phyloP scores from a whole-genome alignment of 371 early-diverging fungal species.

The Mortierella sp. region DNA sequence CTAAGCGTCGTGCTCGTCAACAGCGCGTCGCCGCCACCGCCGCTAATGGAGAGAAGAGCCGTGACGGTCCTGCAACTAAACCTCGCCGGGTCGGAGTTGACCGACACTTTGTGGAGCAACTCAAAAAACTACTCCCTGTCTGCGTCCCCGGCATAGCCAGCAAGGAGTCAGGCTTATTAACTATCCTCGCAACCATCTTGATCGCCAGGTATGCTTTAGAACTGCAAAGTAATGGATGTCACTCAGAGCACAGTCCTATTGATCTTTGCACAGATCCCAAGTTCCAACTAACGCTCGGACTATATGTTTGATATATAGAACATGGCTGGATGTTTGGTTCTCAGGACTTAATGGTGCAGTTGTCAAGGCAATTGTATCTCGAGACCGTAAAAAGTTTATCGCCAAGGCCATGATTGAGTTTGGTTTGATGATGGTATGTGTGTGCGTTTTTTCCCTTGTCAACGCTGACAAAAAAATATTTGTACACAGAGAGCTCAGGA shows the following conservation, averaged over 20 bases:
- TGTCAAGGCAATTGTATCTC: constrained; percentile 80
- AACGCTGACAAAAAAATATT: not conserved
- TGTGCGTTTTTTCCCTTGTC: not conserved
- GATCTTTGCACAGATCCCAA: not conserved
- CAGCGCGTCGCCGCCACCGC: constrained; percentile 27
- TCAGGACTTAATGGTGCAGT: constrained; percentile 81
- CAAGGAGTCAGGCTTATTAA: constrained; percentile 76
- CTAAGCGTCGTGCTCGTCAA: constrained; percentile 41
- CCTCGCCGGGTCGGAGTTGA: constrained; percentile 71
- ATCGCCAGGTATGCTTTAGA: constrained; percentile 60
- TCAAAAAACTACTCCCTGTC: constrained; percentile 80
- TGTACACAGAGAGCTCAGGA: not conserved
- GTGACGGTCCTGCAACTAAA: constrained; percentile 26
- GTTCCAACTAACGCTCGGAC: not conserved
- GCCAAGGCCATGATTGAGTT: constrained; percentile 74
- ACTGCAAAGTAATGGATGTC: not conserved
- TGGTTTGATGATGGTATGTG: constrained; percentile 79
- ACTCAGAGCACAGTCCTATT: not conserved
- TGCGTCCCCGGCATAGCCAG: constrained; percentile 76
- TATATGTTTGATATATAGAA: constrained; percentile 51
- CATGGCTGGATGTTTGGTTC: constrained; percentile 84
- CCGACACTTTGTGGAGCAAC: constrained; percentile 80
- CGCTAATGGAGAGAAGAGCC: constrained; percentile 12
- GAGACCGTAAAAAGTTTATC: constrained; percentile 73
- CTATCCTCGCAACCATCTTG: constrained; percentile 71